Evolutionary conservation across 768 basidiomycete species (phyloP), one percentile per base, ranked within the genome.

Genomic region (Strobilomyces dryophilus): DNA sequence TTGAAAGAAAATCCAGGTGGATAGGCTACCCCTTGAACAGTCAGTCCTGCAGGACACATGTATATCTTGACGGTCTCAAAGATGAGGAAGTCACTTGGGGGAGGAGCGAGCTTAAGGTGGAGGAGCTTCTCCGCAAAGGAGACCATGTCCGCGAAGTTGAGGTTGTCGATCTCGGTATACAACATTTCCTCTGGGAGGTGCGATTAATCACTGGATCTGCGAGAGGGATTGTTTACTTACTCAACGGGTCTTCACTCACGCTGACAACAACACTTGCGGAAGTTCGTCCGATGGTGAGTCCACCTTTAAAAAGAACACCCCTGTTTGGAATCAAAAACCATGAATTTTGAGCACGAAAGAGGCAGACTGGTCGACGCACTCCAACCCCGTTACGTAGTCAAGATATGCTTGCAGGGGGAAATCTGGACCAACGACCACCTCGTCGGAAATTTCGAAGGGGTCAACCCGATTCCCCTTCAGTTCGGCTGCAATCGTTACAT

Each of bases 51-150:
- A 5, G 49, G 55, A 32, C 45, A 52, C 21, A 56, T 34, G 35
- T 27, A 52, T 15, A 47, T 3, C 41, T 39, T 47, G 42, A 56
- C 14, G 21, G 37, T 45, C 21, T 53, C 7, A 35, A 56, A 56
- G n/a, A 47, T 32, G 37, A 56, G 55, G 46, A 56, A 55, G 40
- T 53, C 45, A 10, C 41, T 47, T 18, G 51, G 55, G 8, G 55
- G 51, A 24, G 35, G 45, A 31, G 51, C 45, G 35, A 56, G 35
- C 17, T n/a, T 26, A 14, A 47, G 35, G 12, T 35, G 45, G 11
- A 52, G 29, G 5, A 56, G 46, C 18, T 39, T 56, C 43, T 53
- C 51, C 20, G 45, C 47, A 29, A 56, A 52, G 14, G 46, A 21
- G 39, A 53, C 41, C n/a, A 56, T 17, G 26, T 56, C 46, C 9